These are phyloP conservation scores for Candida sakaeoensis DNA, from an alignment of 805 yeast species.

Conservation along the genomic window DNA sequence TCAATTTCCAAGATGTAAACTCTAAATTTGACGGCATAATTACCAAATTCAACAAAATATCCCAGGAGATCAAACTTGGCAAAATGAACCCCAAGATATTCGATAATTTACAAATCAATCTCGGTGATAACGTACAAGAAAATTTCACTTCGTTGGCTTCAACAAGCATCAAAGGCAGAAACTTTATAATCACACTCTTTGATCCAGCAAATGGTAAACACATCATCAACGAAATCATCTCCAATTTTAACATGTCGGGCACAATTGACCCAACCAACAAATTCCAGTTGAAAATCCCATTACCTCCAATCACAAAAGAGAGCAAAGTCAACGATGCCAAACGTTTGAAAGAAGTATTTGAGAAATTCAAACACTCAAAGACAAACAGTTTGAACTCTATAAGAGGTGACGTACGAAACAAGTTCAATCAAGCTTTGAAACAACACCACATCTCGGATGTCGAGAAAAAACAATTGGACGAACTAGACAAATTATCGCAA, in stretches of 20 bases:
- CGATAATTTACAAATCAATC: constrained; percentile 51
- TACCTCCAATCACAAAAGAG: constrained; percentile 75
- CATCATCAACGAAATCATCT: constrained; percentile 67
- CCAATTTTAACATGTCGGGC: constrained; percentile 72
- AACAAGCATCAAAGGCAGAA: constrained; percentile 65
- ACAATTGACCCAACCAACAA: constrained; percentile 69
- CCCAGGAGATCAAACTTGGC: constrained; percentile 67
- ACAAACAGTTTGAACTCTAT: constrained; percentile 44
- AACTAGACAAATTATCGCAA: constrained; percentile 70
- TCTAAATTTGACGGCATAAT: constrained; percentile 45
- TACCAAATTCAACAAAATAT: constrained; percentile 49
- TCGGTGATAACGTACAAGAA: constrained; percentile 29
- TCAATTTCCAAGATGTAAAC: constrained; percentile 36
- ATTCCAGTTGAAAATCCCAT: constrained; percentile 66
- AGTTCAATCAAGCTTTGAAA: constrained; percentile 52
- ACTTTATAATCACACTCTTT: constrained; percentile 75
- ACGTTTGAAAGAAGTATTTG: constrained; percentile 62
- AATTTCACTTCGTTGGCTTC: constrained; percentile 67
- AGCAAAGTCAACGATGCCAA: constrained; percentile 54
- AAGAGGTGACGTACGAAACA: constrained; percentile 52
- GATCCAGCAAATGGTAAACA: constrained; percentile 73
- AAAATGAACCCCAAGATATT: constrained; percentile 64
- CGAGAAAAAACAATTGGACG: constrained; percentile 51
- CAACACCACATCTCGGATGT: constrained; percentile 51
- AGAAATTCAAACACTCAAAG: constrained; percentile 53